A percentile compares a stretch with the other conserved stretches of the same genome.
Conservation (phyloP, 2,329 filamentous ascomycete species). For the Aplosporella prunicola region DNA sequence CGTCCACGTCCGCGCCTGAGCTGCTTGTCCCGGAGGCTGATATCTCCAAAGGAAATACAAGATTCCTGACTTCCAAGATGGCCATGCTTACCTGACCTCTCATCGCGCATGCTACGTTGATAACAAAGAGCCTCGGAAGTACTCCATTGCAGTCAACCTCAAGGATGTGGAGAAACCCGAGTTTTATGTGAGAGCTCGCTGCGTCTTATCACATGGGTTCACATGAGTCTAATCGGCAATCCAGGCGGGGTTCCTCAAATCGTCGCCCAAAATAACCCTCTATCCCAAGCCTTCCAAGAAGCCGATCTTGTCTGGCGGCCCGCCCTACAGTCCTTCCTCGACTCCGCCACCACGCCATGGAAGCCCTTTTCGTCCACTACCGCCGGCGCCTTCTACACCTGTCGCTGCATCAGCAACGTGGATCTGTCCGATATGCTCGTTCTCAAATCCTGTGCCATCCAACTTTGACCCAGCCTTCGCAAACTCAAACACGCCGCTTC, state of each 20-base stretch:
- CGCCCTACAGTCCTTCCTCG: slow-evolving; percentile 17
- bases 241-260: slow-evolving; percentile 85
- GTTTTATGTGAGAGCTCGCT: slow-evolving; percentile 56
- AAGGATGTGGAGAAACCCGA: slow-evolving; percentile 88
- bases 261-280: slow-evolving; percentile 85
- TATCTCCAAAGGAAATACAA: slow-evolving; percentile 68
- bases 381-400: slow-evolving; percentile 37
- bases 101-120: slow-evolving; percentile 95
- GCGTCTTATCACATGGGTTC: not conserved
- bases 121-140: slow-evolving; percentile 70
- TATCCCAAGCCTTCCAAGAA: slow-evolving; percentile 70
- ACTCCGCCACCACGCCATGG: slow-evolving; percentile 26
- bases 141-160: slow-evolving; percentile 76
- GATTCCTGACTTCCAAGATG: slow-evolving; percentile 86
- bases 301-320: slow-evolving; percentile 32
- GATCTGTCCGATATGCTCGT: slow-evolving; percentile 93
- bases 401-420: slow-evolving; percentile 53
- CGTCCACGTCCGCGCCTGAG: slow-evolving; percentile 25
- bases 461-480: slow-evolving; percentile 85
- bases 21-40: slow-evolving; percentile 11
- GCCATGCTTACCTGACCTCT: slow-evolving; percentile 91
- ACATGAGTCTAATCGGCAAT: slow-evolving; percentile 2
- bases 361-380: slow-evolving; percentile 26
- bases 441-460: slow-evolving; percentile 83
- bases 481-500: slow-evolving; percentile 67